phyloP scores from a whole-genome alignment of 2,329 filamentous ascomycete species.

The Dothistroma pini region DNA sequence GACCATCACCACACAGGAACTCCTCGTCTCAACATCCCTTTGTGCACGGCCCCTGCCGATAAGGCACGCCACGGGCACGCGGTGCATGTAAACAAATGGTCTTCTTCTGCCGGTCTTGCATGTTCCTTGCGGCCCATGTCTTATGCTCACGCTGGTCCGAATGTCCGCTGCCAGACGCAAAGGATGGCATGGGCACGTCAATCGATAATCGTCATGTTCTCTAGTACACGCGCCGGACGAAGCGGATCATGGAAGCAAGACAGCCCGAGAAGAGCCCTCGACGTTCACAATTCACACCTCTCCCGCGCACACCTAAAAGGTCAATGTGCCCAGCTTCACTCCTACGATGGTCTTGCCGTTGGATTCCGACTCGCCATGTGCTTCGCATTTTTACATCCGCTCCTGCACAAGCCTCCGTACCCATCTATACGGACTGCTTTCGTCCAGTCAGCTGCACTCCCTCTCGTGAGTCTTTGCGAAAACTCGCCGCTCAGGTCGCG shows the following conservation, averaged over 20 bases:
- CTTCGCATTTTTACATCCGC: background rate
- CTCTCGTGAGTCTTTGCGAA: background rate
- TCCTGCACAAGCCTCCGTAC: background rate
- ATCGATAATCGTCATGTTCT: background rate
- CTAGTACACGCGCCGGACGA: background rate
- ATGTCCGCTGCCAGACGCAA: background rate
- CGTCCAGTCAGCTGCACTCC: background rate
- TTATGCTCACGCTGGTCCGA: no score
- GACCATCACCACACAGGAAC: no score
- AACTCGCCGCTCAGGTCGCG: background rate
- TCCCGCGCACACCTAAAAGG: background rate
- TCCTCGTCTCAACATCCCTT: no score
- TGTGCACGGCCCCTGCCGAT: no score
- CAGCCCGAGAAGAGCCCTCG: background rate
- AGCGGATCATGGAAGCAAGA: background rate
- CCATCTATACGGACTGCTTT: background rate
- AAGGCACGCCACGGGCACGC: no score
- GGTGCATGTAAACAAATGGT: no score
- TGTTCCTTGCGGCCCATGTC: no score
- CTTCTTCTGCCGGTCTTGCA: no score
- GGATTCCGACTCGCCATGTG: background rate
- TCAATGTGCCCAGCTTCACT: background rate
- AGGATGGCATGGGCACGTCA: background rate
- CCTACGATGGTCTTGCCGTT: background rate
- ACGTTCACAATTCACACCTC: background rate